Evolutionary conservation across 2,329 filamentous ascomycete genomes (phyloP).

Genomic region (Diaporthe vexans): DNA sequence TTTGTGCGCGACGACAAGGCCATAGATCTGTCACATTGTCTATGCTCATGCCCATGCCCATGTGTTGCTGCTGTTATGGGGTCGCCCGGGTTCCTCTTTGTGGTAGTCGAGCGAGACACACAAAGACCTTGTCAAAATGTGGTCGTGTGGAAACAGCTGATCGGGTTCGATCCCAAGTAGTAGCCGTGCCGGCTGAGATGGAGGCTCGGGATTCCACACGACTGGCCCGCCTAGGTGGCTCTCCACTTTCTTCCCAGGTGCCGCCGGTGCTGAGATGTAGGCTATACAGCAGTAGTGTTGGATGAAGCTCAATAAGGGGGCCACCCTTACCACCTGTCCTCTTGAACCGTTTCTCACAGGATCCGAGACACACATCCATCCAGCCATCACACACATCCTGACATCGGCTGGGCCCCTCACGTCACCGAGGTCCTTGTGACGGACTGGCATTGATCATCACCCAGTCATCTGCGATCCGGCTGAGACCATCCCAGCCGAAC

Average conservation of each 20-base stretch:
- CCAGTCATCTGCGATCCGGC: slow-evolving; percentile 23
- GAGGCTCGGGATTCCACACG: slow-evolving; percentile 31
- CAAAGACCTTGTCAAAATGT: slow-evolving; percentile 26
- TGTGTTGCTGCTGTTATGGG: slow-evolving; percentile 14
- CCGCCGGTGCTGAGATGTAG: slow-evolving; percentile 12
- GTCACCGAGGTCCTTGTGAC: slow-evolving; percentile 24
- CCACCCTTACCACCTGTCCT: slow-evolving; percentile 25
- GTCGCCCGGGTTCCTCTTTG: not conserved
- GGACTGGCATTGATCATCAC: slow-evolving; percentile 2
- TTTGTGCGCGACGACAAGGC: slow-evolving; percentile 29
- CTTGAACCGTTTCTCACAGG: slow-evolving; percentile 1
- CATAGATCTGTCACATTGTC: slow-evolving; percentile 32
- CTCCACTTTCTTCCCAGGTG: slow-evolving; percentile 25
- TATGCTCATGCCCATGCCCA: slow-evolving; percentile 25
- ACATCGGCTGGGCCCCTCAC: slow-evolving; percentile 31
- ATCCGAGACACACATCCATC: slow-evolving; percentile 38
- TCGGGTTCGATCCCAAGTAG: slow-evolving; percentile 36
- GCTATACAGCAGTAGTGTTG: slow-evolving; percentile 30
- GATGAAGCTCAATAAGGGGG: slow-evolving; percentile 22
- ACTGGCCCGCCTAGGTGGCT: slow-evolving; percentile 32
- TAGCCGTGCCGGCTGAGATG: slow-evolving; percentile 35
- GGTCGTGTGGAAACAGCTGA: slow-evolving; percentile 32
- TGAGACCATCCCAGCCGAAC: slow-evolving; percentile 6
- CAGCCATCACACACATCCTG: slow-evolving; percentile 1
- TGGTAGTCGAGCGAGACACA: slow-evolving; percentile 18